Evolutionary conservation across 345 rosid genomes (phyloP), one percentile per base, ranked within the genome.

Genomic region (Aquilaria sinensis): DNA sequence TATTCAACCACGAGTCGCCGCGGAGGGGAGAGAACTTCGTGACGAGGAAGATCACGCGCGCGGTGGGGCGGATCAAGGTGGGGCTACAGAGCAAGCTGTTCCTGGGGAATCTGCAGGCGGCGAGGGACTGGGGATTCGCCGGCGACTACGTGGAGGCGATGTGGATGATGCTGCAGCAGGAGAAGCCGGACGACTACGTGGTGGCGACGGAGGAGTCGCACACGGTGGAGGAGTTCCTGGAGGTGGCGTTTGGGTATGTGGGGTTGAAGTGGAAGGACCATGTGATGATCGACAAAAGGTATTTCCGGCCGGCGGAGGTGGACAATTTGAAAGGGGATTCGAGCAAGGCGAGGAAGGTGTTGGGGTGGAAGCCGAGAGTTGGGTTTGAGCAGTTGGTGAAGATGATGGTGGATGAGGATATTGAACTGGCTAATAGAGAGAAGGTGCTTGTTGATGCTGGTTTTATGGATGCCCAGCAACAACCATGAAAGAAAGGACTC

Each of bases 111-210:
- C 61, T 93, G 60, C 85, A 83, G 62, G 97, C 98, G 5, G 82
- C 98, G 9, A 72, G 98, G 64, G 97, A 93, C 15, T 93, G 98
- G 97, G 97, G 98, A 0, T 93, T 93, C 45, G 98, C 97, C 0
- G 96, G 97, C 52, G 97, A 93, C 56, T 93, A 93, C 32, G 97
- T 90, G 41, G 96, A 93, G 75, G 98, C 98, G n/a, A 90, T 93
- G 98, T 93, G 97, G 97, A 34, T 93, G 89, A 93, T 93, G 98
- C 61, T 93, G 68, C 98, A 93, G 77, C 96, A 90, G 53, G 97
- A 88, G 74, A 83, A 86, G 77, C 85, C 97, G 0, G 96, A 88
- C 12, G 98, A 93, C 67, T 93, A 90, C 60, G 98, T 93, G 56
- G 97, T 90, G 12, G 98, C 97, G 2, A 93, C 97, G 6, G 97